Evolutionary conservation across 768 basidiomycete species (phyloP), one percentile per base, ranked within the genome.

Genomic region (Russula sp.): DNA sequence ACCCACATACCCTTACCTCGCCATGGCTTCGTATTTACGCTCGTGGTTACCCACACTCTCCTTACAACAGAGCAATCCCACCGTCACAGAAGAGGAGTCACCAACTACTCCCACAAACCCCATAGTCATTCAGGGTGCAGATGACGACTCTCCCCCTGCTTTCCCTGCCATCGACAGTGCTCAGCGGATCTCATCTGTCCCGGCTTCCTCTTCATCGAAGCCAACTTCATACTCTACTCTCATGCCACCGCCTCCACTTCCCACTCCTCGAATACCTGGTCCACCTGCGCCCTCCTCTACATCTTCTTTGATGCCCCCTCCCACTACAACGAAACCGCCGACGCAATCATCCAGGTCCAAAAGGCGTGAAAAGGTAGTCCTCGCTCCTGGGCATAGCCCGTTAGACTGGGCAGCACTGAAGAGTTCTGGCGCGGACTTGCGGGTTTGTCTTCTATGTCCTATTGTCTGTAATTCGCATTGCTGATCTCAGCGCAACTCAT

Each of bases 361-460:
- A 70, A 84, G 79, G 68, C 77, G 85, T 22, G 82, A 79, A 35
- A 98, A 95, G 76, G 94, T 97, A 0, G 91, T 86, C 5, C 81
- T 99, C 4, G 86, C 90, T 11, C 95, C 96, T 1, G 97, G 97
- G 6, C 89, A 88, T 73, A 89, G 91, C 65, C 85, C 94, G 10
- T 74, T 99, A 34, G 97, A 99, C 74, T 99, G 96, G 96, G 94
- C 93, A 1, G 84, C 81, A 51, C 75, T 97, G 62, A 94, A 95
- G 73, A 76, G 84, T 4, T 92, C 88, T 6, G 94, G 94, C 1
- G 71, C 76, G 58, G 86, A 97, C 78, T 74, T 98, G 7, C 77
- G 91, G 57, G 93, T 94, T 68, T 61, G 82, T 75, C 55, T 10
- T 32, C 13, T 20, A 31, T 20, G 53, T 35, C 18, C 20, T 34